Base-by-base conservation (phyloP, 768 basidiomycete genomes). In the Phlebiopsis flavidoalba region DNA sequence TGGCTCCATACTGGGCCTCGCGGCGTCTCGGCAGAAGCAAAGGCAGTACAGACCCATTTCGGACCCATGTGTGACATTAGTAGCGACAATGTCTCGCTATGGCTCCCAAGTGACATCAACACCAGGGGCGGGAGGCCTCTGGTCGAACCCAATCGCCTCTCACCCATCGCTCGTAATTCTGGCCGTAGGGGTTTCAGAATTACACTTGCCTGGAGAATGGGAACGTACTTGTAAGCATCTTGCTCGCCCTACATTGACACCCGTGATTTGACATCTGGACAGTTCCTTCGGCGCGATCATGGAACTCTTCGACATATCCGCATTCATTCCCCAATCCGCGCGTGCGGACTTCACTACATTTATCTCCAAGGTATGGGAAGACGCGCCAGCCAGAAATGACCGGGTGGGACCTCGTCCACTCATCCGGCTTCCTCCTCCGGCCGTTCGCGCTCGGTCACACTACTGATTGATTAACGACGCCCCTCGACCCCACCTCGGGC, bases 261-360 rank as follows among this genome's bases (percentile, higher is more conserved):
- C n/a, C n/a, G 33, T n/a, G 31, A 19, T 33, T 35, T 53, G 3
- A 53, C 46, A 31, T 15, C 3, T 63, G 2, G 15, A 21, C 19
- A 60, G 62, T 3, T 55, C 53, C n/a, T 60, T 60, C 54, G 64
- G 64, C 14, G 80, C 81, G 45, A 63, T 80, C n/a, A 78, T 75
- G 5, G 79, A 83, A 62, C 70, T 86, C 8, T 81, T 82, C 69
- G 85, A 86, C 66, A 74, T 77, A 50, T 83, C 83, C 1, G n/a
- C n/a, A n/a, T 83, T 83, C 71, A 57, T 83, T 31, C 70, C 66
- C n/a, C 71, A 71, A 4, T 62, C 72, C 17, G 54, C 63, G 6
- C 78, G 73, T 43, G 60, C 61, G n/a, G 60, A 33, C 8, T 58
- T 75, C 54, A 72, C 77, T 31, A 71, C 77, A 31, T 17, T 61